A percentile compares a stretch with the other conserved stretches of the same genome.
phyloP scores from a whole-genome alignment of 2,329 filamentous ascomycete species.

The Colletotrichum euphorbiae region DNA sequence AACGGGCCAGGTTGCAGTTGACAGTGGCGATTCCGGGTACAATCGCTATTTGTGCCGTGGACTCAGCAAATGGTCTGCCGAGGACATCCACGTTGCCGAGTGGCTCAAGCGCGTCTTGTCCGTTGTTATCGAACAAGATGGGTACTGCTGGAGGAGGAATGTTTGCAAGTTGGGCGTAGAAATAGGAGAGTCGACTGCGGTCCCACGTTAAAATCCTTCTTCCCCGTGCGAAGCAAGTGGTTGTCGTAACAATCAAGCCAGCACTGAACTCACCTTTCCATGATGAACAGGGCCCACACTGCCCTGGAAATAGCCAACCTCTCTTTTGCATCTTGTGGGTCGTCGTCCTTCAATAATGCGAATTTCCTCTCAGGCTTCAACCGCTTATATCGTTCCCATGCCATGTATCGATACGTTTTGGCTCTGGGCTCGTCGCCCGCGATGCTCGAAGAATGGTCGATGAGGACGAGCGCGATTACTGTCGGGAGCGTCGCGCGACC shows the following conservation, averaged over 20 bases:
- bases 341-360: slow-evolving; percentile 7
- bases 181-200: slow-evolving; percentile 29
- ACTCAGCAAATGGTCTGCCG: slow-evolving; percentile 4
- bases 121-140: slow-evolving; percentile 23
- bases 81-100: slow-evolving; percentile 34
- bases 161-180: slow-evolving; percentile 19
- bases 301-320: slow-evolving; percentile 26
- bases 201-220: background rate
- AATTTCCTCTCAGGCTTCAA: slow-evolving; percentile 25
- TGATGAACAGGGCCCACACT: slow-evolving; percentile 31
- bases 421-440: slow-evolving; percentile 31
- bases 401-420: slow-evolving; percentile 38
- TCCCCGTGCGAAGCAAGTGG: no score
- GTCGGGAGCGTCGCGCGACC: slow-evolving; percentile 34
- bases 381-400: slow-evolving; percentile 36
- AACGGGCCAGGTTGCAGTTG: slow-evolving; percentile 12
- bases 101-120: slow-evolving; percentile 9
- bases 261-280: slow-evolving; percentile 23
- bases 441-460: slow-evolving; percentile 28
- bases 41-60: background rate
- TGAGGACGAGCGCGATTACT: slow-evolving; percentile 24
- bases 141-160: slow-evolving; percentile 33
- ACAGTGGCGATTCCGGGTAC: slow-evolving; percentile 25
- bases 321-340: slow-evolving; percentile 11
- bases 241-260: background rate